Conservation (phyloP, 495 filamentous ascomycete species). For the Neurospora pannonica region DNA sequence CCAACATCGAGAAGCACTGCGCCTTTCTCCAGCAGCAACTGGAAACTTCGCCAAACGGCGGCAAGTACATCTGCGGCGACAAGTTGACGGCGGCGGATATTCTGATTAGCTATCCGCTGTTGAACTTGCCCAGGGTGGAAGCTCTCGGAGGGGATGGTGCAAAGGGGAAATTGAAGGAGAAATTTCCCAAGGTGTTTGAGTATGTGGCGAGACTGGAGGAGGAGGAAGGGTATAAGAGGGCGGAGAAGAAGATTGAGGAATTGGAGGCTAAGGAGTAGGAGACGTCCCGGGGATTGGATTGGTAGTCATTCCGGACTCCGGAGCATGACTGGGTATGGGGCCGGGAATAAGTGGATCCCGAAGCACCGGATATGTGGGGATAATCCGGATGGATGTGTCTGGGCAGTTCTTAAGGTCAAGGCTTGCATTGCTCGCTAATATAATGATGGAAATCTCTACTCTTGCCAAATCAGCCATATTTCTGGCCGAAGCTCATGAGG, state of each 20-base stretch:
- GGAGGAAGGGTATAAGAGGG: constrained; percentile 48
- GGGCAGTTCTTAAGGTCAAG: too few relatives aligned
- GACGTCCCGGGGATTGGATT: too few relatives aligned
- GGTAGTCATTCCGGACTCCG: too few relatives aligned
- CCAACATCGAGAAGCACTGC: constrained; percentile 56
- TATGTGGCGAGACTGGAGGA: constrained; percentile 56
- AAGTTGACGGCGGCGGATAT: constrained; percentile 74
- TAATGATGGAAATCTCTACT: too few relatives aligned
- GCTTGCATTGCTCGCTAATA: too few relatives aligned
- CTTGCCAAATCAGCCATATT: too few relatives aligned
- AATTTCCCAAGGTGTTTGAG: constrained; percentile 39
- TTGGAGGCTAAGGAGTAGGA: constrained; percentile 36
- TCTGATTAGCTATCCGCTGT: constrained; percentile 64
- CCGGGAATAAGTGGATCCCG: too few relatives aligned
- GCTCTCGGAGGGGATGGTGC: constrained; percentile 37
- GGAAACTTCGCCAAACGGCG: constrained; percentile 43
- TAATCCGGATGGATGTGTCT: too few relatives aligned
- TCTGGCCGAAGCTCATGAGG: too few relatives aligned
- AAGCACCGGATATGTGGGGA: too few relatives aligned
- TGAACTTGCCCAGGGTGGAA: constrained; percentile 39
- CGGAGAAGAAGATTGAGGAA: constrained; percentile 49
- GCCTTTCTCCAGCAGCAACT: constrained; percentile 66
- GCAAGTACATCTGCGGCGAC: constrained; percentile 61
- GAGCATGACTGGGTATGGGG: too few relatives aligned
- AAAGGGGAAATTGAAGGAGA: constrained; percentile 7